Base-by-base conservation (phyloP, 1,284 basidiomycete genomes). In the Cutaneotrichosporon daszewskae region DNA sequence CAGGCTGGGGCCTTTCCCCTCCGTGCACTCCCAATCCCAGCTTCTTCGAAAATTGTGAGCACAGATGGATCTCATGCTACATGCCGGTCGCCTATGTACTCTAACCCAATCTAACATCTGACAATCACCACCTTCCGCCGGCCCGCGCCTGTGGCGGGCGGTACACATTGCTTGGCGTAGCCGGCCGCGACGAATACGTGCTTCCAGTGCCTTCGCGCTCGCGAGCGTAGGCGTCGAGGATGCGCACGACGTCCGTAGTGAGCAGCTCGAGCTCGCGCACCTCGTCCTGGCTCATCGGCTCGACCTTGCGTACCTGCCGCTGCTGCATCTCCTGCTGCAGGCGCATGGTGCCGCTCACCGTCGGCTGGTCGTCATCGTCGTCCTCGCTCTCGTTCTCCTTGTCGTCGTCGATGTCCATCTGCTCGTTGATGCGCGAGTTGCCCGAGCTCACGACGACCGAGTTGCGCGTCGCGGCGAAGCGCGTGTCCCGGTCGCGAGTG, bases 221-320 rank as follows among this genome's bases (percentile, higher is more conserved):
- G 20, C 53, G 46, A 4, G 62, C 57, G 49, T 69, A 71, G 23
- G 54, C 55, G 39, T 68, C 62, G 37, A 91, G 69, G 40, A 89
- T 79, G 24, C 75, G 71, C 26, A 88, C 86, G 39, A 88, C 74
- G 54, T 84, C 81, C 50, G 78, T 76, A 14, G 85, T 87, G 57
- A 89, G 74, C 28, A 77, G 62, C 53, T 87, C 84, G 40, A 90
- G 71, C 57, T 90, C 85, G 58, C 76, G 77, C 51, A 85, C 74
- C 71, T 91, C 87, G 38, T 76, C 75, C 12, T 60, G 49, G 8
- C 80, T 79, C 42, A 90, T 72, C 1, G 81, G 61, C 43, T 58
- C 54, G 6, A 49, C 61, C 43, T 54, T 54, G 43, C 52, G 47
- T 23, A 29, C 33, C 6, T 23, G 9, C 14, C 46, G 43, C 18